Base-by-base conservation (phyloP, 495 filamentous ascomycete genomes). In the Apiosordaria backusii region DNA sequence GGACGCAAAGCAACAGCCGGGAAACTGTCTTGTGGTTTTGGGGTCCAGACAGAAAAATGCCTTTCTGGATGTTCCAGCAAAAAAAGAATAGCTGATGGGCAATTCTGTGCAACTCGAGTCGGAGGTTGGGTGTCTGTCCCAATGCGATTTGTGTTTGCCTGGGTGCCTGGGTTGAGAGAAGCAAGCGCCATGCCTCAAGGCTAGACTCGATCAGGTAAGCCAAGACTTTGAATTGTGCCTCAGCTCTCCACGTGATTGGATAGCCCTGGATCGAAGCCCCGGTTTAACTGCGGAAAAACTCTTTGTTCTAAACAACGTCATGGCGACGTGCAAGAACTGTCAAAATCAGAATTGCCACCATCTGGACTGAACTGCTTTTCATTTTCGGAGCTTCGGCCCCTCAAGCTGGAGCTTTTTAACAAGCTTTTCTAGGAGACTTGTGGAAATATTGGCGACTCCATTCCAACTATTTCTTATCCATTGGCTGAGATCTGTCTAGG, bases 241-340 rank as follows among this genome's bases (percentile, higher is more conserved):
- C 15, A 24, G 21, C 24, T 18, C 22, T 18, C 2, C 57, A 59
- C 57, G 57, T 59, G 57, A 59, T 59, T 59, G 57, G 57, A 55
- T 18, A 24, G 35, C 5, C 21, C 9, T 6, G 13, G 22, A 6
- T 55, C 6, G 53, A n/a, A 24, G 53, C 13, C 53, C 22, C 26
- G 35, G 35, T 45, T 45, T 45, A 45, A 45, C 59, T 61, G 26
- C 59, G 59, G 59, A 21, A 27, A 45, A 61, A 61, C 27, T 27
- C 59, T 61, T 61, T 61, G 59, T 61, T 45, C 25, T 35, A 6
- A 29, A 6, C 27, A 61, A 61, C 59, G 59, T 61, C 59, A 61
- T 61, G 59, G 25, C 25, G 59, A 61, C 59, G 59, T 29, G 18
- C 25, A 27, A 25, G 57, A 59, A 26, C 22, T 55, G n/a, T 55